Base-by-base conservation (phyloP, 495 filamentous ascomycete species). In the Aspergillus panamensis region DNA sequence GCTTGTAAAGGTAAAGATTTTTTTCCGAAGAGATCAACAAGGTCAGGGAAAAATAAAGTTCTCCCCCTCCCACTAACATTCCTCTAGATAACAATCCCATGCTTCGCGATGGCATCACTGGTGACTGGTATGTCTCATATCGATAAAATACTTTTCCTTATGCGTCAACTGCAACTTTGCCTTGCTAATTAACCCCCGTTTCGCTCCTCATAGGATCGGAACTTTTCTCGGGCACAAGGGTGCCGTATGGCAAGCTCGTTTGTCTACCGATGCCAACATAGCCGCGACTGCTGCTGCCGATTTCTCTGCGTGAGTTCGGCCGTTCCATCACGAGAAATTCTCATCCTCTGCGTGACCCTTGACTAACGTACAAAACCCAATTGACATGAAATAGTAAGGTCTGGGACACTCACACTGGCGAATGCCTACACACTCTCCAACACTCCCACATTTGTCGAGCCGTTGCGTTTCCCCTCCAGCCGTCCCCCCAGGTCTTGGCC, bases 211-310 rank as follows among this genome's bases (percentile, higher is more conserved):
- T 58, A 89, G 89, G 94, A 97, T 98, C 60, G 94, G 94, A 35
- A 98, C 95, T 37, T 97, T 97, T 66, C 84, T 98, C 52, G 93
- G 94, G 44, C 94, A 98, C 76, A 97, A 98, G 77, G 94, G 94
- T 58, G 94, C 94, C 16, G 92, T 96, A 50, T 98, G 92, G 90
- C 91, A 96, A 77, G 88, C 91, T 25, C 83, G 93, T 53, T 82
- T 97, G 10, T 96, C 91, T 40, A 83, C 88, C 21, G 94, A 97
- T 72, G 90, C 92, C 7, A 83, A 84, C 32, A 86, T 91, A 33
- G 92, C 95, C 59, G 92, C 91, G 10, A 97, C 94, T 25, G 94
- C 87, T 29, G 93, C 92, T 19, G 94, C 94, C 42, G 94, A 98
- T 71, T 98, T 98, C 75, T 93, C 91, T 25, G 93, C 93, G 86